Conservation (phyloP, 768 basidiomycete species). For the Trametes sanguinea region DNA sequence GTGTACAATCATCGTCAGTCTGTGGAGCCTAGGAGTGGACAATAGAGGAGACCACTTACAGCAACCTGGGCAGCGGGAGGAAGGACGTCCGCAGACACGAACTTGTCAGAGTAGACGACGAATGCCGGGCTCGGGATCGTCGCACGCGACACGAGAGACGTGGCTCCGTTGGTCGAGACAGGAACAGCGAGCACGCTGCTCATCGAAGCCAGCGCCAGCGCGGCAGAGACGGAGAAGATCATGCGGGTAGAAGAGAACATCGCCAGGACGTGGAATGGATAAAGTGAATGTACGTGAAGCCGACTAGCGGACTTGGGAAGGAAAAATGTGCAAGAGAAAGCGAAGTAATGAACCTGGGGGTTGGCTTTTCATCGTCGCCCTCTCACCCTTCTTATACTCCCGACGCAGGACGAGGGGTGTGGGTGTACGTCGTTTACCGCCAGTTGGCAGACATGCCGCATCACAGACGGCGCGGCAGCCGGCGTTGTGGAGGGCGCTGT, state of each 20-base stretch:
- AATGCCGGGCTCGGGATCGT: slow-evolving; percentile 18
- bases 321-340: slow-evolving; percentile 3
- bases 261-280: slow-evolving; percentile 11
- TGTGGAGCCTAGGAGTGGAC: not conserved
- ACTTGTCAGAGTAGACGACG: slow-evolving; percentile 20
- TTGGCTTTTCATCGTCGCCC: not conserved
- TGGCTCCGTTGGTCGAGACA: not conserved
- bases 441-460: not conserved
- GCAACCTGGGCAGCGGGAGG: slow-evolving; percentile 13
- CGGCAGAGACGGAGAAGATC: slow-evolving; percentile 21
- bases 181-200: slow-evolving; percentile 10
- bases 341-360: slow-evolving; percentile 17
- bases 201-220: slow-evolving; percentile 19
- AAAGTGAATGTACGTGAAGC: slow-evolving; percentile 14
- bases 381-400: not conserved
- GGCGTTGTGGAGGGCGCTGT: not conserved
- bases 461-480: not conserved
- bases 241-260: slow-evolving; percentile 23
- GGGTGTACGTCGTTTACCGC: not conserved
- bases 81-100: slow-evolving; percentile 19
- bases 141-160: slow-evolving; percentile 1
- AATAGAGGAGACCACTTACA: not conserved
- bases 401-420: not conserved
- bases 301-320: slow-evolving; percentile 20
- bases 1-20: not conserved